These are phyloP conservation scores for Medicago arabica DNA, from an alignment of 306 rosid genomes.

Conservation along the genomic window DNA sequence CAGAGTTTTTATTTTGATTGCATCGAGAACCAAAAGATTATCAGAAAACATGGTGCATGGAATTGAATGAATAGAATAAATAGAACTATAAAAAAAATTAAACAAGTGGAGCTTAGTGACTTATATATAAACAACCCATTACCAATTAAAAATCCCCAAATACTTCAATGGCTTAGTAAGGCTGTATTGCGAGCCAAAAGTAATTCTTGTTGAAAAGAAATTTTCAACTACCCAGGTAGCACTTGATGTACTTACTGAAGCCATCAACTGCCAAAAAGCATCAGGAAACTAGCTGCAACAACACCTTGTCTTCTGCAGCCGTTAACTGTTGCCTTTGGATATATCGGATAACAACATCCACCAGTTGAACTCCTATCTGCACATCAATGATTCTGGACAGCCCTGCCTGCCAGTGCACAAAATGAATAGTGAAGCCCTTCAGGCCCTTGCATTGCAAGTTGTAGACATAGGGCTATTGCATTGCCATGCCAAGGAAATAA, in stretches of 20 bases:
- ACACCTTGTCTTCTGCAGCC: slow-evolving; percentile 55
- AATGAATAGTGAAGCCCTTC: background rate
- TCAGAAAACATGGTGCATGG: too few species aligned
- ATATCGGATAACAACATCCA: too few species aligned
- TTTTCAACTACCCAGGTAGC: slow-evolving; percentile 10
- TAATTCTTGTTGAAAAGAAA: background rate
- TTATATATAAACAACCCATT: slow-evolving; percentile 48
- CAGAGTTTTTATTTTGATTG: too few species aligned
- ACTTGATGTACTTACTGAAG: slow-evolving; percentile 50
- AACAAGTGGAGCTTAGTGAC: slow-evolving; percentile 29
- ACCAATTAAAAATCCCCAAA: slow-evolving; percentile 62
- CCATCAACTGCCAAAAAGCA: slow-evolving; percentile 63
- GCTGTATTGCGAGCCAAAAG: slow-evolving; percentile 17
- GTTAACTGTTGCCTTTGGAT: background rate
- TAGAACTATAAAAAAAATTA: too few species aligned
- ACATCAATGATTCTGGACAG: slow-evolving; percentile 1
- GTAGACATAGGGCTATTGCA: too few species aligned
- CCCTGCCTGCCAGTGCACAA: background rate
- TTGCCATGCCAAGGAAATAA: background rate
- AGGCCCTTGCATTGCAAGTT: background rate
- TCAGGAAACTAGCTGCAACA: slow-evolving; percentile 41
- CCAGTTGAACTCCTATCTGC: background rate
- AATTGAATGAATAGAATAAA: too few species aligned
- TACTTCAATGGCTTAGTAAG: slow-evolving; percentile 48
- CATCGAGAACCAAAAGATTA: too few species aligned